Conservation (phyloP, 2,329 filamentous ascomycete genomes). For the Tolypocladium ophioglossoides region DNA sequence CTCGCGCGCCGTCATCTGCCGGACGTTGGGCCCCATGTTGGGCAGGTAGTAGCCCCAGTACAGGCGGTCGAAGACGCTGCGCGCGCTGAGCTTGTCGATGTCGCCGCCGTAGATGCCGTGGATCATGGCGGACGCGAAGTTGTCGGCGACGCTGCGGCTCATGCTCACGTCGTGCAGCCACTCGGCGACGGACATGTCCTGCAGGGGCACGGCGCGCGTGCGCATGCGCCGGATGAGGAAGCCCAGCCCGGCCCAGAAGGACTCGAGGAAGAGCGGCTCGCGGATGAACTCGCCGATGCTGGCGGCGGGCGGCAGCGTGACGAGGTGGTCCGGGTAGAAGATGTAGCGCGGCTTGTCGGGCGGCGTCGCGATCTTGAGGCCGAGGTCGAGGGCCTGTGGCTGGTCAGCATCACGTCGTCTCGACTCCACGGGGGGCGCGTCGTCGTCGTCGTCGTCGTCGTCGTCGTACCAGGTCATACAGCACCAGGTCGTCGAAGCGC, state of each 20-base stretch:
- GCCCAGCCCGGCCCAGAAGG: constrained; percentile 15
- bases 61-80: constrained; percentile 35
- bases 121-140: constrained; percentile 62
- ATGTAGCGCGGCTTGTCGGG: constrained; percentile 52
- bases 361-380: constrained; percentile 36
- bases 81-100: constrained; percentile 67
- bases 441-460: too few species aligned
- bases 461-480: constrained; percentile 67
- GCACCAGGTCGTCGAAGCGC: constrained; percentile 50
- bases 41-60: constrained; percentile 21
- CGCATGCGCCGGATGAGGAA: constrained; percentile 13
- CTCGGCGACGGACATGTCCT: constrained; percentile 25
- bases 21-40: constrained; percentile 23
- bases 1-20: constrained; percentile 26
- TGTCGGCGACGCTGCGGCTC: constrained; percentile 44
- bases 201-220: constrained; percentile 8
- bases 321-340: constrained; percentile 72
- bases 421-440: too few species aligned
- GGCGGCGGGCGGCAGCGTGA: constrained; percentile 19
- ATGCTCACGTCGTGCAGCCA: constrained; percentile 22
- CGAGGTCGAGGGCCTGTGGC: constrained; percentile 22
- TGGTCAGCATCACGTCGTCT: constrained; percentile 11
- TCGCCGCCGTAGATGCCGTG: constrained; percentile 94
- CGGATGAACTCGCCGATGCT: constrained; percentile 14
- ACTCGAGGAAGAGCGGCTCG: constrained; percentile 22